A percentile compares a stretch with the other conserved stretches of the same genome.
Evolutionary conservation across 108 stramenopile species (phyloP).

Genomic region (Cyclotella sp.): DNA sequence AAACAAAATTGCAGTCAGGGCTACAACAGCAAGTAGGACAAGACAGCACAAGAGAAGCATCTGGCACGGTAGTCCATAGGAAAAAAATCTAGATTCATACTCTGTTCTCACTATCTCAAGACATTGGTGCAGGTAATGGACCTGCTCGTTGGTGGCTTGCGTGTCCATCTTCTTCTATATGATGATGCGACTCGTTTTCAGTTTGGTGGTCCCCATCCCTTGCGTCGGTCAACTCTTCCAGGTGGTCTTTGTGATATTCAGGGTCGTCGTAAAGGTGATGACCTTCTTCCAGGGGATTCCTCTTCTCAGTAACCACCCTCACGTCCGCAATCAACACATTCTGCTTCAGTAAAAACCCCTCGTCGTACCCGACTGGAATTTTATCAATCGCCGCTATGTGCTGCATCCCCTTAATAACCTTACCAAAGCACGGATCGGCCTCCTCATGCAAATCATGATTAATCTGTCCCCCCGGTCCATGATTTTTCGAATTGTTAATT

Average conservation of each 20-base stretch:
- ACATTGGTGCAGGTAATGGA: no score
- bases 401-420: slow-evolving; percentile 67
- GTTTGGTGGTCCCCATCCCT: not conserved
- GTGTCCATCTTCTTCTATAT: not conserved
- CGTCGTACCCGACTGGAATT: slow-evolving; percentile 31
- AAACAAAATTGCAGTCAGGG: no score
- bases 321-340: slow-evolving; percentile 37
- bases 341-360: slow-evolving; percentile 4
- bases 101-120: no score
- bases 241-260: slow-evolving; percentile 12
- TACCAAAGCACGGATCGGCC: slow-evolving; percentile 95
- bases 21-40: no score
- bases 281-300: slow-evolving; percentile 1
- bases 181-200: not conserved
- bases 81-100: no score
- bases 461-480: slow-evolving; percentile 92
- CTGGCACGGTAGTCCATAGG: no score
- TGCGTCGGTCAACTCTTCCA: not conserved
- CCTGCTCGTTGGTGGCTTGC: not conserved
- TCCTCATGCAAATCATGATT: slow-evolving; percentile 77
- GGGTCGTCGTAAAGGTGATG: not conserved
- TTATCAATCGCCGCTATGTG: slow-evolving; percentile 58
- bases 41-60: no score
- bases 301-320: slow-evolving; percentile 18
- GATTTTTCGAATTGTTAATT: slow-evolving; percentile 75